Base-by-base conservation (phyloP, 768 basidiomycete species). In the Lepiota venenata region DNA sequence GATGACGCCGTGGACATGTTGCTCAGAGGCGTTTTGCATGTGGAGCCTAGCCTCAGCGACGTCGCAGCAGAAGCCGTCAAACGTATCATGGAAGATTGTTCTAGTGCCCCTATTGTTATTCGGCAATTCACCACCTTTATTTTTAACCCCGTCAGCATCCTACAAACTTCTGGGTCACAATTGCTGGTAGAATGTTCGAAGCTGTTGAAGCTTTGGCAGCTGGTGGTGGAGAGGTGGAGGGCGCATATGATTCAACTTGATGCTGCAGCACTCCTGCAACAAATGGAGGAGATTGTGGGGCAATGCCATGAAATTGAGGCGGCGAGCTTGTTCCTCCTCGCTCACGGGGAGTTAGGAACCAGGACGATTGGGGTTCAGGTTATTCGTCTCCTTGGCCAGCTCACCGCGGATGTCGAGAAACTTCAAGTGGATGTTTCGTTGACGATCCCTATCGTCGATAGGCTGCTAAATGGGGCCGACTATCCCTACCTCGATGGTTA, bases 1-100 rank as follows among this genome's bases (percentile, higher is more conserved):
- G 64, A 75, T 10, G 85, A 87, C 40, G 81, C 84, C 0, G 75
- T 92, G 47, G 87, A 92, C 59, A 84, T 92, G 76, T 79, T 95
- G 21, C 74, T 94, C 43, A 81, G 84, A 32, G 90, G 88, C 1
- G 80, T 91, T n/a, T 77, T 91, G 21, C 94, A 96, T 59, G 83
- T 93, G 27, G 92, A 97, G 58, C 88, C 91, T 1, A 61, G 71
- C 2, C 74, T 96, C 1, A 80, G 79, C 36, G 84, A 87, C n/a
- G 81, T 80, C 14, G 87, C 94, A 0, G 75, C 73, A 25, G 72
- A 74, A 2, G 85, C 91, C 11, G 64, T 96, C 59, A 83, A 81
- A 55, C 80, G 93, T 20, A 83, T 93, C 58, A 85, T 88, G 75
- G 71, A 76, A 4, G 83, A 91, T 50, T 71, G 77, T 0, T 49